phyloP scores from a whole-genome alignment of 768 basidiomycete species.

The Gymnopilus junonius region DNA sequence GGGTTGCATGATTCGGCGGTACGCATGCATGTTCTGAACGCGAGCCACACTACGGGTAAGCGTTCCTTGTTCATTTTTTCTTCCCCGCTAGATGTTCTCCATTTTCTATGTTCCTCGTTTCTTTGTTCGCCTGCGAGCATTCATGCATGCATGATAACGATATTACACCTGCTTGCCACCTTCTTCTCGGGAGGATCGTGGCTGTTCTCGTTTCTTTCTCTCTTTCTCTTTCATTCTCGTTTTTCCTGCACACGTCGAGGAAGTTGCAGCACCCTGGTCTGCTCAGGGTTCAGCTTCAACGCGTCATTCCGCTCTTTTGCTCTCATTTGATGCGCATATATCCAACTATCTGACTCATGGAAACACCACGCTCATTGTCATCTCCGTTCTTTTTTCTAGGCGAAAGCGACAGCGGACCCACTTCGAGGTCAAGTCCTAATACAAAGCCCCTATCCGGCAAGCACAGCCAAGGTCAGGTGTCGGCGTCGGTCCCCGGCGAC shows the following conservation, averaged over 20 bases:
- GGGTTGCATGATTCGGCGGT: constrained; percentile 34
- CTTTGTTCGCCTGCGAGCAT: constrained; percentile 19
- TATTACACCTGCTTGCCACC: background rate
- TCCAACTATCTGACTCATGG: constrained; percentile 14
- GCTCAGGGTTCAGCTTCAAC: background rate
- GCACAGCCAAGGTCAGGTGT: constrained; percentile 1
- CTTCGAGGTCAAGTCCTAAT: background rate
- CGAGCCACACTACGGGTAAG: constrained; percentile 17
- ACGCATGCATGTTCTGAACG: constrained; percentile 26
- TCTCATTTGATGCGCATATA: constrained; percentile 27
- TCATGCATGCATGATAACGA: constrained; percentile 16
- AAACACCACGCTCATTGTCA: constrained; percentile 7
- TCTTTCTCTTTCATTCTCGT: background rate
- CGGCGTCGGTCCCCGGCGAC: background rate
- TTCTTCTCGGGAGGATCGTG: background rate
- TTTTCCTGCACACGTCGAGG: background rate
- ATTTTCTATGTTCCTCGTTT: background rate
- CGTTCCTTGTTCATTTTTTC: constrained; percentile 8
- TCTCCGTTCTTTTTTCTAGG: constrained; percentile 1
- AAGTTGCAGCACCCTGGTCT: background rate
- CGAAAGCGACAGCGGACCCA: background rate
- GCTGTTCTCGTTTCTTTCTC: constrained; percentile 4
- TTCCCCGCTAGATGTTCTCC: background rate
- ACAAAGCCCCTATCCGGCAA: background rate
- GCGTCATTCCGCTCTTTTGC: constrained; percentile 12